phyloP scores from a whole-genome alignment of 106 monocot genomes.

The Phalaenopsis equestris region DNA sequence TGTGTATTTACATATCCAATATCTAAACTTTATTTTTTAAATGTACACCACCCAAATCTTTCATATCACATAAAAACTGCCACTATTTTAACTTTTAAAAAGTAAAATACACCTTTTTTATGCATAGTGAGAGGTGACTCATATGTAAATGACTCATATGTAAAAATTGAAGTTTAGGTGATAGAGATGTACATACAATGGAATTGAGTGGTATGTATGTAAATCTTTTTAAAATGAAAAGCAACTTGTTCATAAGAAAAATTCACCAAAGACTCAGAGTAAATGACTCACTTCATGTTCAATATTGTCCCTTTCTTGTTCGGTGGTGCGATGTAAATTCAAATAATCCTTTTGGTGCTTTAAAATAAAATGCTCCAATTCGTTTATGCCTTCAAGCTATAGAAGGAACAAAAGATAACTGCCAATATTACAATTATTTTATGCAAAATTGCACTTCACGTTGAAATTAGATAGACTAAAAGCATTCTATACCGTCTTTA shows the following conservation, averaged over 20 bases:
- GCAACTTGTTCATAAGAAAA: background rate
- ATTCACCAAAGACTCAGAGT: background rate
- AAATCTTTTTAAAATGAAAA: no score
- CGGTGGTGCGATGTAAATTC: conserved; percentile 76
- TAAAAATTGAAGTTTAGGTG: no score
- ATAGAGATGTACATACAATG: no score
- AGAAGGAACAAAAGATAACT: conserved; percentile 3
- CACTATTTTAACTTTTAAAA: no score
- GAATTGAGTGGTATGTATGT: no score
- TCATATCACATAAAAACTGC: no score
- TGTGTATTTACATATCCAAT: no score
- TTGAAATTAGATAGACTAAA: background rate
- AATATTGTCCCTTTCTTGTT: conserved; percentile 86
- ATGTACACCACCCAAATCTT: no score
- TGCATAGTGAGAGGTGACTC: no score
- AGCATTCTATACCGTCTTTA: conserved; percentile 60
- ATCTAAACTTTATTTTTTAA: no score
- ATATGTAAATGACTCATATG: no score
- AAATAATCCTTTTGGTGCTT: conserved; percentile 94
- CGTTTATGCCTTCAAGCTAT: conserved; percentile 77
- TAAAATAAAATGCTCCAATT: conserved; percentile 68
- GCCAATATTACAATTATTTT: background rate
- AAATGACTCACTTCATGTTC: conserved; percentile 73
- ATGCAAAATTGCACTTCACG: background rate
- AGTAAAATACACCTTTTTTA: no score